Base-by-base conservation (phyloP, 768 basidiomycete genomes). In the Sporobolomyces roseus region DNA sequence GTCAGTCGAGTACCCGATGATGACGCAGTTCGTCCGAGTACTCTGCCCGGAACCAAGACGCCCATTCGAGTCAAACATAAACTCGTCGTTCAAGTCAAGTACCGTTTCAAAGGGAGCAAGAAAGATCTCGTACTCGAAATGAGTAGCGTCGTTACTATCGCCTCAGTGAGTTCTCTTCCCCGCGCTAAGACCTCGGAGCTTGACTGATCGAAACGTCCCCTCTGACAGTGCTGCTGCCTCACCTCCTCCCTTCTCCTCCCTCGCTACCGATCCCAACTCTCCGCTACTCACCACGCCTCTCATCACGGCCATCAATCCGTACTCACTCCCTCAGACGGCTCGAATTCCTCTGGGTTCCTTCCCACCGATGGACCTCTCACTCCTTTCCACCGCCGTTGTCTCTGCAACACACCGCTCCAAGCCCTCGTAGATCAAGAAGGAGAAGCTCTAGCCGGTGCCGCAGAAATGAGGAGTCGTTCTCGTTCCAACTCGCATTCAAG, bases 381-480 rank as follows among this genome's bases (percentile, higher is more conserved):
- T 16, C 70, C 70, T 4, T 63, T 66, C 56, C 64, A 71, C 51
- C 70, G 70, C 21, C 65, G 70, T 10, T 71, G 70, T 29, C 52
- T 71, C 2, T 71, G 70, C 61, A 71, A 71, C 45, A 63, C 61
- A 17, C 50, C 70, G 1, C 23, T 66, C 6, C 43, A 46, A 10
- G 32, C 58, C 14, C 61, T 71, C 32, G 70, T 71, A n/a, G 45
- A 53, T 14, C 32, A 55, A 21, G 65, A 71, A 14, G 70, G 70
- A 27, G 61, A 62, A 25, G 50, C 50, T n/a, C n/a, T 71, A 2
- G 33, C 32, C 19, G 64, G 65, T 35, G 65, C 56, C 23, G 70
- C 65, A 12, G 63, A 46, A 41, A 17, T 38, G 19, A 33, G 64
- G 13, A 38, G 27, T 32, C 36, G 62, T 1, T 63, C 62, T 27